A percentile compares a stretch with the other conserved stretches of the same genome.
phyloP scores from a whole-genome alignment of 495 filamentous ascomycete species.

The Parmelia sp. region DNA sequence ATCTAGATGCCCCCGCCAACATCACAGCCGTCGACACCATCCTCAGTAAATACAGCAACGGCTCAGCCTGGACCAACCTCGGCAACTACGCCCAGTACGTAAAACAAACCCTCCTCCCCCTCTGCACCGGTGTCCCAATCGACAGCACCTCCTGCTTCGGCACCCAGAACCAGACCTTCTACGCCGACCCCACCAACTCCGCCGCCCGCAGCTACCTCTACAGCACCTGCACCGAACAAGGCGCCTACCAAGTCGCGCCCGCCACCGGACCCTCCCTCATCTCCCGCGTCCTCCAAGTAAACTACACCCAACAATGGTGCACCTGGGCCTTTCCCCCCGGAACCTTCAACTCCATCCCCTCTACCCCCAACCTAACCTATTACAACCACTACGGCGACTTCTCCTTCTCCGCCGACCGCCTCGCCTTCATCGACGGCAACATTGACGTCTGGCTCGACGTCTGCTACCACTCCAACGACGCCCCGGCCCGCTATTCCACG shows the following conservation, averaged over 20 bases:
- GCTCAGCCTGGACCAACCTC: slow-evolving; percentile 43
- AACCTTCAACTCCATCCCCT: slow-evolving; percentile 38
- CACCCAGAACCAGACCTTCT: slow-evolving; percentile 38
- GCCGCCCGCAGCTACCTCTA: slow-evolving; percentile 41
- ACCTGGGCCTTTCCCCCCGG: slow-evolving; percentile 43
- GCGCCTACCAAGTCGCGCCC: slow-evolving; percentile 43
- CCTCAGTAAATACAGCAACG: slow-evolving; percentile 40
- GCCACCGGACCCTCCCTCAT: slow-evolving; percentile 36
- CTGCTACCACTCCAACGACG: slow-evolving; percentile 41
- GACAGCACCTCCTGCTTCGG: slow-evolving; percentile 41
- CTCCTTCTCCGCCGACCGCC: slow-evolving; percentile 37
- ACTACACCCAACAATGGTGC: slow-evolving; percentile 49
- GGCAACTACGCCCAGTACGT: slow-evolving; percentile 45
- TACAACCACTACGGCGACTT: slow-evolving; percentile 42
- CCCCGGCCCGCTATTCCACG: slow-evolving; percentile 28
- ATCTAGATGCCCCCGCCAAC: slow-evolving; percentile 38
- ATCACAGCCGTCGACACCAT: slow-evolving; percentile 37
- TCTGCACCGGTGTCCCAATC: slow-evolving; percentile 37
- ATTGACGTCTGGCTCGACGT: slow-evolving; percentile 43
- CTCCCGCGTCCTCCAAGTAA: slow-evolving; percentile 38
- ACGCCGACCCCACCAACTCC: slow-evolving; percentile 35
- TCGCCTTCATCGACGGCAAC: slow-evolving; percentile 46
- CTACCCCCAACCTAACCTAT: slow-evolving; percentile 33
- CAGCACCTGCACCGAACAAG: slow-evolving; percentile 42
- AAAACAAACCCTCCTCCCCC: slow-evolving; percentile 35